Evolutionary conservation across 1,139 yeast species (phyloP), one percentile per base, ranked within the genome.

Genomic region (Geotrichum reessii): DNA sequence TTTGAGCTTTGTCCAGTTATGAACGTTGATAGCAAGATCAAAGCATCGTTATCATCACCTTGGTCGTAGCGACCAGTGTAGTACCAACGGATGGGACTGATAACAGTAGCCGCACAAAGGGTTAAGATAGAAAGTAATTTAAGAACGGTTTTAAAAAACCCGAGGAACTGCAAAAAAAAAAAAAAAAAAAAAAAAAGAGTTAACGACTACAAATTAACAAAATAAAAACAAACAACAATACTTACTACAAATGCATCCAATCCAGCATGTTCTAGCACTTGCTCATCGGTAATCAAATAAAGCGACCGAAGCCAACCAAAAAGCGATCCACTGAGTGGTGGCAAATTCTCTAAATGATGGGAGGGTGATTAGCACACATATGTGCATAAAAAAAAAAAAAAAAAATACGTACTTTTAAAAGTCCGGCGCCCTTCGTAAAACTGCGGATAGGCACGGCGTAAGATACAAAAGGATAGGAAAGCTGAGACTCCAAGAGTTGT

Each of bases 221-320:
- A 17, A n/a, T 37, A 17, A 9, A 14, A 8, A 17, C 7, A 12
- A n/a, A 33, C 11, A 33, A n/a, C 17, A 2, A 11, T n/a, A 52
- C 55, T 47, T 53, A 53, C 55, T 12, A 92, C 97, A 72, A 81
- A 91, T 0, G 97, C 97, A 73, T 93, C 99, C 47, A 93, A 75
- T 0, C 99, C 99, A 0, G 97, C 96, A 68, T 86, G 86, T 61
- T 88, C 92, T 57, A 92, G 76, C 1, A 93, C 82, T 64, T 91
- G 90, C 40, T 81, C 80, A 66, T 92, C 98, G 28, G 80, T 78
- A 19, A 91, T 83, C 19, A 72, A 73, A 69, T 81, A 82, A 19
- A 92, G 74, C 0, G 83, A 81, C 0, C 84, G 80, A 9, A 91
- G 76, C 97, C 97, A 92, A 0, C 92, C 90, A 66, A 91, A 85